Percentiles rank a stretch among this genome's conserved stretches.
Conservation (phyloP, 139 green algal species). For the Astrephomene gubernaculifera region DNA sequence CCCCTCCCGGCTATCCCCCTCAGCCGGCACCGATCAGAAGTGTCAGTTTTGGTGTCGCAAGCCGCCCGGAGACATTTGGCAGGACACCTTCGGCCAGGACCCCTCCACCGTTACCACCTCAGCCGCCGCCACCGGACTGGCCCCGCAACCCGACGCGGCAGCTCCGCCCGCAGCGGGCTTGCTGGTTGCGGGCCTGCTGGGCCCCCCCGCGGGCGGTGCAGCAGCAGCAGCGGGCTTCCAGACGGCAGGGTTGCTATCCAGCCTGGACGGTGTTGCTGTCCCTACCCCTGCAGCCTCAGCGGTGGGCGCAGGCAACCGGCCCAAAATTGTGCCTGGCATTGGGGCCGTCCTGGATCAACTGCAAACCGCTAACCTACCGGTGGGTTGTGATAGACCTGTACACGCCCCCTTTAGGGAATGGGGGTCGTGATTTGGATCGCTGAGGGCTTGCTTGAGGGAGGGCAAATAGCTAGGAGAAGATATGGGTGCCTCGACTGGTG, state of each 20-base stretch:
- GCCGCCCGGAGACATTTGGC: conserved; percentile 44
- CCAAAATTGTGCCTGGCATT: conserved; percentile 20
- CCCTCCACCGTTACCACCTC: background rate
- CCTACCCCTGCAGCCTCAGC: background rate
- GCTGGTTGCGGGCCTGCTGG: background rate
- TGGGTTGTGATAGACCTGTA: no score
- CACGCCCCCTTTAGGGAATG: no score
- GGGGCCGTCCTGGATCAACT: conserved; percentile 16
- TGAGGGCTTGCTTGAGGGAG: no score
- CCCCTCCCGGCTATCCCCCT: no score
- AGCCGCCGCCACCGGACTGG: background rate
- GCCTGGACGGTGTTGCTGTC: background rate
- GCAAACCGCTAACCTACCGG: conserved; percentile 2
- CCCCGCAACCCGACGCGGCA: no score
- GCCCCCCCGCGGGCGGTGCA: background rate
- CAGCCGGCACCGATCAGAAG: conserved; percentile 26
- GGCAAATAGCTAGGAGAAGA: no score
- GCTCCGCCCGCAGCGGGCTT: no score
- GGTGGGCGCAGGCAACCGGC: background rate
- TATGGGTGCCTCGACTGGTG: no score
- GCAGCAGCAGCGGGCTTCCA: background rate
- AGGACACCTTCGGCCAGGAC: background rate
- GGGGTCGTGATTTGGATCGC: no score
- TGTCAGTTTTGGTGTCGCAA: conserved; percentile 53
- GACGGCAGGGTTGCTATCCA: no score